Conservation (phyloP, 179 eudicot genomes). For the Beta macrorhiza region DNA sequence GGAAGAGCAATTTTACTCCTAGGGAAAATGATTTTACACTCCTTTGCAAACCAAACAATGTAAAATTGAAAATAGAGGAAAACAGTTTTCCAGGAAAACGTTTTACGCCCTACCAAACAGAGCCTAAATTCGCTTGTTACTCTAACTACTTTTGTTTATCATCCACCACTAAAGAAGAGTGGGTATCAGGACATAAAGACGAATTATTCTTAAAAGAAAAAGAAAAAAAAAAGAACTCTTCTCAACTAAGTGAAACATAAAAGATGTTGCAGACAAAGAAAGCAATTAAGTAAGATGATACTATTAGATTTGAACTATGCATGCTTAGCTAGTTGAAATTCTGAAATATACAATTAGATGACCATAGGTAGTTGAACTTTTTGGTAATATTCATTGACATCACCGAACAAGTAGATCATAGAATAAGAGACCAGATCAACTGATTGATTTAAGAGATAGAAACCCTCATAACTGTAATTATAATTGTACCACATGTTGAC, state of each 20-base stretch:
- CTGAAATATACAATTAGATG: neutral
- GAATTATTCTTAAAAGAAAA: too few species aligned
- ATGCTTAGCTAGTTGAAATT: too few species aligned
- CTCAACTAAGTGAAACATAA: neutral
- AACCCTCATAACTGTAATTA: neutral
- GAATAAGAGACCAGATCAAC: neutral
- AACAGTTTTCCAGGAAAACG: too few species aligned
- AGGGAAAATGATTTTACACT: too few species aligned
- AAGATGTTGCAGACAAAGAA: neutral
- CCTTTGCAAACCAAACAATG: too few species aligned
- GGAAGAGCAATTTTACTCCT: too few species aligned
- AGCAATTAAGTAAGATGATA: neutral
- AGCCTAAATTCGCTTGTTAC: neutral
- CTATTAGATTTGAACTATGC: too few species aligned
- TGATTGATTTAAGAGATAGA: neutral
- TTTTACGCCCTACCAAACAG: too few species aligned
- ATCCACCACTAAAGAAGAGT: neutral
- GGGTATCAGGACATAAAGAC: neutral
- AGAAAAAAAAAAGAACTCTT: neutral
- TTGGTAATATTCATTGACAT: neutral
- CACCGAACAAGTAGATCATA: neutral
- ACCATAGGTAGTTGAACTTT: neutral
- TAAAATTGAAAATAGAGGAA: too few species aligned
- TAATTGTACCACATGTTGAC: neutral
- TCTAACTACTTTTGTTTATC: neutral